Conservation (phyloP, 257 asterid species). For the Henckelia pumila region DNA sequence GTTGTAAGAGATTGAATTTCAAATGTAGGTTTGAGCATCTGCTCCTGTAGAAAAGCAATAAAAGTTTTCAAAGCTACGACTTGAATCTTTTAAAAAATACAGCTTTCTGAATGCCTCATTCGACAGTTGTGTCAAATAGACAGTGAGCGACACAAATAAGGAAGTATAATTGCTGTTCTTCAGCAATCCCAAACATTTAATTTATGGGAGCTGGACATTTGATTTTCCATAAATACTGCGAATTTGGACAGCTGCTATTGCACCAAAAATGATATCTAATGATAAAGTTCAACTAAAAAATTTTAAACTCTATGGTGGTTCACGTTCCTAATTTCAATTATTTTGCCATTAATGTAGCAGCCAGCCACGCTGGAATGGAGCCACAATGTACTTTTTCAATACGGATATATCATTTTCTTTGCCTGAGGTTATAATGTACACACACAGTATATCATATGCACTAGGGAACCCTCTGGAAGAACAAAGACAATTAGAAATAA, state of each 20-base stretch:
- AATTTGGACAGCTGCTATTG: not conserved
- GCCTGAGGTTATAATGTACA: slow-evolving; percentile 4
- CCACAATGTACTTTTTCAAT: not conserved
- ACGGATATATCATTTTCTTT: slow-evolving; percentile 2
- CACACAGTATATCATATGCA: not conserved
- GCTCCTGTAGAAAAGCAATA: not conserved
- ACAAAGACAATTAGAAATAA: slow-evolving; percentile 17
- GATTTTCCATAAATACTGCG: too few species aligned
- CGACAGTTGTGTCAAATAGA: not conserved
- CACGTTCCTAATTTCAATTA: not conserved
- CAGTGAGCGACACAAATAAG: not conserved
- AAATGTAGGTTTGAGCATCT: not conserved
- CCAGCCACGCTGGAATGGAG: not conserved
- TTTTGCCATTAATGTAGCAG: not conserved
- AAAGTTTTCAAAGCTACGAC: not conserved
- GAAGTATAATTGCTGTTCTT: not conserved
- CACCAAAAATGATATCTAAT: not conserved
- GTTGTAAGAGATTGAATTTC: not conserved
- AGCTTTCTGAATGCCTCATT: not conserved
- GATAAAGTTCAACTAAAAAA: not conserved
- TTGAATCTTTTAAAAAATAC: not conserved
- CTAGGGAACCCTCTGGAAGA: slow-evolving; percentile 5
- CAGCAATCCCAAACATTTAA: not conserved
- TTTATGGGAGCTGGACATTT: not conserved
- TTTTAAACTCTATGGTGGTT: not conserved